Conservation (phyloP, 495 filamentous ascomycete species). For the Talaromyces adpressus region DNA sequence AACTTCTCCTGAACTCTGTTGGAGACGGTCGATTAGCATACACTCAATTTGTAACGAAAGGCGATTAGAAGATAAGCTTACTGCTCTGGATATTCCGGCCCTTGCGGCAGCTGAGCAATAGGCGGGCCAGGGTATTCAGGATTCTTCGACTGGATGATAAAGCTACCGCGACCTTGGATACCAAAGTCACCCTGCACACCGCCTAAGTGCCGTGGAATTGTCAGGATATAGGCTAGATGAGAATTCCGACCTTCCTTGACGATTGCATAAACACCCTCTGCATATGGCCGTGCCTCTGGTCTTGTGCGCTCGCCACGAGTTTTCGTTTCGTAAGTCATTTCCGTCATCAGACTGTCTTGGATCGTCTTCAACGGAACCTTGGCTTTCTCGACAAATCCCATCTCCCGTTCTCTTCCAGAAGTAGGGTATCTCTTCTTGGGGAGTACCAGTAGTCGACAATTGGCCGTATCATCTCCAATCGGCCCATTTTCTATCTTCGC, state of each 20-base stretch:
- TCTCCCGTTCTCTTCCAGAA: slow-evolving; percentile 65
- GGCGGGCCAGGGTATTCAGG: slow-evolving; percentile 61
- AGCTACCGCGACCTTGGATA: slow-evolving; percentile 63
- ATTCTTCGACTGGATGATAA: slow-evolving; percentile 75
- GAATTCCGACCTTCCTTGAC: slow-evolving; percentile 62
- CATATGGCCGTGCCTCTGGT: slow-evolving; percentile 67
- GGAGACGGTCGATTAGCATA: not conserved
- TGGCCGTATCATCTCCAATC: slow-evolving; percentile 53
- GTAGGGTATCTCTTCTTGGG: slow-evolving; percentile 83
- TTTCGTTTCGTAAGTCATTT: slow-evolving; percentile 66
- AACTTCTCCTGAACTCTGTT: slow-evolving; percentile 65
- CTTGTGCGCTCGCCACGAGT: slow-evolving; percentile 64
- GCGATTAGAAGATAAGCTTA: slow-evolving; percentile 28
- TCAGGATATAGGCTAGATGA: slow-evolving; percentile 78
- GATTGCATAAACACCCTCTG: slow-evolving; percentile 83
- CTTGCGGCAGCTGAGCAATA: slow-evolving; percentile 54
- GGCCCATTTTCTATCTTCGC: slow-evolving; percentile 59
- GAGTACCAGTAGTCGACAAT: slow-evolving; percentile 66
- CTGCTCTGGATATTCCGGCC: slow-evolving; percentile 67
- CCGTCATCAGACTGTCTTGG: slow-evolving; percentile 61
- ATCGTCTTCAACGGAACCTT: slow-evolving; percentile 60
- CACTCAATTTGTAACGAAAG: not conserved
- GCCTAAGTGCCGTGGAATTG: slow-evolving; percentile 62
- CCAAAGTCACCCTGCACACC: slow-evolving; percentile 76
- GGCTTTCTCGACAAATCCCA: slow-evolving; percentile 79